phyloP scores from a whole-genome alignment of 805 yeast species.

The Metschnikowia bowlesiae region DNA sequence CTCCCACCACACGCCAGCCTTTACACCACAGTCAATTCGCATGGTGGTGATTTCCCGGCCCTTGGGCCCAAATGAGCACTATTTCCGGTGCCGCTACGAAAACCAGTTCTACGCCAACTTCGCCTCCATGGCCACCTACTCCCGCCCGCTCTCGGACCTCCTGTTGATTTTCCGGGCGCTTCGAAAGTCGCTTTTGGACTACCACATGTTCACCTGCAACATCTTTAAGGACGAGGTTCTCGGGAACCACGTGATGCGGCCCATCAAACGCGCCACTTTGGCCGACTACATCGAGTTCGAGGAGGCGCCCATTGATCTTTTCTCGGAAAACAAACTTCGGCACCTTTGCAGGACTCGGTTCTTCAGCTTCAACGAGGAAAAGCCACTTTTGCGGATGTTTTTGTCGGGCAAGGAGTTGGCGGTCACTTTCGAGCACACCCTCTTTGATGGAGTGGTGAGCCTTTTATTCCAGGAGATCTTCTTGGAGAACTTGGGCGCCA shows the following conservation, averaged over 20 bases:
- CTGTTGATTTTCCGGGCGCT: slow-evolving; percentile 23
- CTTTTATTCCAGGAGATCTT: slow-evolving; percentile 32
- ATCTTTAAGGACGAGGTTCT: slow-evolving; percentile 18
- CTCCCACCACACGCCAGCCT: no score
- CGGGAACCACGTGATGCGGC: slow-evolving; percentile 18
- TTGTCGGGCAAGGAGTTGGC: slow-evolving; percentile 23
- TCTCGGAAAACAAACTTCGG: slow-evolving; percentile 29
- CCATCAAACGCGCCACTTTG: slow-evolving; percentile 21
- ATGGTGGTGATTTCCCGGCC: slow-evolving; percentile 16
- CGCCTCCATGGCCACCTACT: slow-evolving; percentile 30
- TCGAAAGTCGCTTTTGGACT: slow-evolving; percentile 30
- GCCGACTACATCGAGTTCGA: slow-evolving; percentile 23
- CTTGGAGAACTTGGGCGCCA: slow-evolving; percentile 23
- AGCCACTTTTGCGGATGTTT: slow-evolving; percentile 28
- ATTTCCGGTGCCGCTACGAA: slow-evolving; percentile 30
- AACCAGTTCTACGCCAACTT: slow-evolving; percentile 30
- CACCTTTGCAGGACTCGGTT: slow-evolving; percentile 8
- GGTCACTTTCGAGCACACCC: slow-evolving; percentile 33
- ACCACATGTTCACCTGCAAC: slow-evolving; percentile 31
- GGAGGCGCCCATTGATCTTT: slow-evolving; percentile 12
- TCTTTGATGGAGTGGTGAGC: slow-evolving; percentile 38
- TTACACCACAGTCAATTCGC: background rate
- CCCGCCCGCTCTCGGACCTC: slow-evolving; percentile 16
- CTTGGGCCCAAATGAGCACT: slow-evolving; percentile 30
- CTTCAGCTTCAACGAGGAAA: slow-evolving; percentile 21